Base-by-base conservation (phyloP, 371 early-diverging fungal genomes). In the Rhizopus microsporus region DNA sequence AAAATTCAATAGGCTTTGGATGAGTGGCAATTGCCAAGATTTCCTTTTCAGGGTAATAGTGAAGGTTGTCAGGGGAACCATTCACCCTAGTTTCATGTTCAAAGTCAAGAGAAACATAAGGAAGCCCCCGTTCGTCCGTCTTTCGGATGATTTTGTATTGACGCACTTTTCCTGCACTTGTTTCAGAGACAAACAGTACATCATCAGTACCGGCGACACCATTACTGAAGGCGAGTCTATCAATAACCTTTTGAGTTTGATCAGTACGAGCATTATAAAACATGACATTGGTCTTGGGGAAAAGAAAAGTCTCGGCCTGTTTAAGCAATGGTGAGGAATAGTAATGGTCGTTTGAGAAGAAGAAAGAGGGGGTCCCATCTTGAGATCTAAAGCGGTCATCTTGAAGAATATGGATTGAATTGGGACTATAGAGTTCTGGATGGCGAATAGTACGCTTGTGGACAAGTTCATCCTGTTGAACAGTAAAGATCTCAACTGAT, bases 291-390 rank as follows among this genome's bases (percentile, higher is more conserved):
- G 62, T 57, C 9, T 71, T 42, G 23, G 57, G 68, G 3, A 78
- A 57, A 9, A 58, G 38, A 34, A 54, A 68, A 38, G 63, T 64
- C 56, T 78, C 78, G 0, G 71, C 3, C 7, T 53, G 34, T n/a
- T 71, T 74, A 13, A 64, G 44, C 3, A 62, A 6, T 3, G 51
- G 52, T 3, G 48, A 29, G 9, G 33, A 7, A 38, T 67, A 69
- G 30, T 65, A 65, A 42, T 77, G 74, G 13, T 70, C 71, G 16
- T 72, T 68, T 4, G 67, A 61, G 12, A 71, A 70, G 40, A 75
- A 75, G 63, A 78, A 78, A 3, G 78, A 78, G 17, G 77, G 77
- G 1, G 54, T 58, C 9, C 75, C 78, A 51, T 77, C 78, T 7
- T 54, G 46, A 13, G 60, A 51, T 39, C 63, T 54, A 34, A 61